Evolutionary conservation across 2,329 filamentous ascomycete species (phyloP), one percentile per base, ranked within the genome.

Genomic region (Monosporascus sp.): DNA sequence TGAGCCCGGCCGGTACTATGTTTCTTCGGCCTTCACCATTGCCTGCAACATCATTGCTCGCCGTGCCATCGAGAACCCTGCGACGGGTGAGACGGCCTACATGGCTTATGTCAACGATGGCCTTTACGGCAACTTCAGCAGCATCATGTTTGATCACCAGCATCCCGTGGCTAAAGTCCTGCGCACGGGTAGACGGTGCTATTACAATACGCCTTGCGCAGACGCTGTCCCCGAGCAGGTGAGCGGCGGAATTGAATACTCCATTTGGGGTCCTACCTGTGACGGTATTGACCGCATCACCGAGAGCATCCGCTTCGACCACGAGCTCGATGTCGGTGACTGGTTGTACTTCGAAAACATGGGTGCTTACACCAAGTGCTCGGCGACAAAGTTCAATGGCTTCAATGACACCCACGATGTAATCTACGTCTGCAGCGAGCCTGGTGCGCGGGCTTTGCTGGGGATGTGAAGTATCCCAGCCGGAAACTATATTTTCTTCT

Each of bases 311-410:
- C 82, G 80, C 57, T 90, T 97, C 65, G 76, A 84, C 37, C 85
- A 88, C 51, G 81, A 88, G 48, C 77, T 99, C 44, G 87, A 97
- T 67, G 89, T 96, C 7, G 94, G 94, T 50, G 94, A 99, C 72
- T 99, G 94, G 94, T 80, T 99, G 52, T 99, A 96, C 77, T 99
- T 99, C 73, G 91, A 97, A 75, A 85, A 96, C 57, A 99, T 99
- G 94, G 94, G 94, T 52, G 93, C 94, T 24, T 99, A 99, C 74
- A 97, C 94, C 63, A 96, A 92, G 80, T 97, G 93, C 79, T 97
- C 91, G 55, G 93, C 94, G 58, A 99, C 94, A 53, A 86, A 88
- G 68, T 99, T 99, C 86, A 99, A 99, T 64, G 94, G 94, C 59
- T 99, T 97, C 74, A 89, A 86, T 52, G 90, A 97, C 73, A 81